phyloP scores from a whole-genome alignment of 139 green algal species.

The Chlorella sp. region DNA sequence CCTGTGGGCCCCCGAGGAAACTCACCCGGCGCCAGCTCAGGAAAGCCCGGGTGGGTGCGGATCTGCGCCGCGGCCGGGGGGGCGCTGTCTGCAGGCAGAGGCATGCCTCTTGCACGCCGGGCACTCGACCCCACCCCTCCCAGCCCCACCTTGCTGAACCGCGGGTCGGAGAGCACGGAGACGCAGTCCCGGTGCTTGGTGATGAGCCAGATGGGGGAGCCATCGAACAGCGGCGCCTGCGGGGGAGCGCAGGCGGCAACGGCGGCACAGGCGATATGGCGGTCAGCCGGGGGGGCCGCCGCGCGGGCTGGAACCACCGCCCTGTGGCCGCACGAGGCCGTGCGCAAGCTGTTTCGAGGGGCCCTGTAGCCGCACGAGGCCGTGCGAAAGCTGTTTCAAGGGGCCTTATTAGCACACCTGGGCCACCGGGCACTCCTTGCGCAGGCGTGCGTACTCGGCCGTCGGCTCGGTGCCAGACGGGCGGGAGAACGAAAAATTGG shows the following conservation, averaged over 20 bases:
- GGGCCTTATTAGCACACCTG: background rate
- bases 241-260: background rate
- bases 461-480: background rate
- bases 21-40: slow-evolving; percentile 35
- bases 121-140: background rate
- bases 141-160: slow-evolving; percentile 43
- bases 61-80: slow-evolving; percentile 12
- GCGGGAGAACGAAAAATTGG: slow-evolving; percentile 1
- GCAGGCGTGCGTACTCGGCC: slow-evolving; percentile 4
- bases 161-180: slow-evolving; percentile 32
- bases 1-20: background rate
- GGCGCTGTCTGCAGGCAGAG: background rate
- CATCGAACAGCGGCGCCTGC: background rate
- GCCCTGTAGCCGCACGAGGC: too few species aligned
- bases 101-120: background rate
- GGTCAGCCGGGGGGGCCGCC: too few species aligned
- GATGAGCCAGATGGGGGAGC: slow-evolving; percentile 39
- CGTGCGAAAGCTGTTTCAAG: background rate
- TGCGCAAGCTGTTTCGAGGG: too few species aligned
- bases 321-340: too few species aligned
- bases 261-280: background rate
- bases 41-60: slow-evolving; percentile 47
- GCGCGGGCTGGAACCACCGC: too few species aligned
- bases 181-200: slow-evolving; percentile 37
- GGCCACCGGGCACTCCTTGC: slow-evolving; percentile 3